phyloP scores from a whole-genome alignment of 2,329 filamentous ascomycete species.

The Tolypocladium capitatum region DNA sequence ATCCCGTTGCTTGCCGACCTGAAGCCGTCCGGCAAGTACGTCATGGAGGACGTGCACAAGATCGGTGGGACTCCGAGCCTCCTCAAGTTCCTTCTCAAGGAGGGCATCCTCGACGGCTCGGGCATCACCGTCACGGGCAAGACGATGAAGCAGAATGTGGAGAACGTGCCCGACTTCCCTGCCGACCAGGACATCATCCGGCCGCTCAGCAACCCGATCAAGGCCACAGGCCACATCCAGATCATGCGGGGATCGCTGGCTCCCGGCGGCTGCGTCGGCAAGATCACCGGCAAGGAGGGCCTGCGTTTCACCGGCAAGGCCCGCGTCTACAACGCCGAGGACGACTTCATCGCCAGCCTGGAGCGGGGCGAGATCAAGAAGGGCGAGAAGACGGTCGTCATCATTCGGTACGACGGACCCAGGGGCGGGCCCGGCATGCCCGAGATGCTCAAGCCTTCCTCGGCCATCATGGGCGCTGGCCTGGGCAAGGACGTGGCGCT shows the following conservation, averaged over 20 bases:
- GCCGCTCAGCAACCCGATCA: constrained; percentile 71
- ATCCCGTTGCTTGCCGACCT: constrained; percentile 71
- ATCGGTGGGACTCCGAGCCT: constrained; percentile 79
- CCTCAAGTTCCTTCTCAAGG: constrained; percentile 75
- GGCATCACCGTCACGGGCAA: constrained; percentile 81
- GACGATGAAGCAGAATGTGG: constrained; percentile 76
- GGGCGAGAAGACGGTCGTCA: constrained; percentile 76
- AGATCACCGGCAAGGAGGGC: constrained; percentile 94
- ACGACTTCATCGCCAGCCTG: constrained; percentile 64
- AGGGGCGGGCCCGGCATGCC: constrained; percentile 93
- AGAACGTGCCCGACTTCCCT: constrained; percentile 59
- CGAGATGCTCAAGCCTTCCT: constrained; percentile 87
- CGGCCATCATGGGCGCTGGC: constrained; percentile 82
- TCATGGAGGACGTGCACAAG: constrained; percentile 73
- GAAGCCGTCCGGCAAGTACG: constrained; percentile 76
- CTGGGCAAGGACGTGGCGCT: constrained; percentile 65
- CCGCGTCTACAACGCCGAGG: constrained; percentile 72
- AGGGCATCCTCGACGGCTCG: constrained; percentile 66
- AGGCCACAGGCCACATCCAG: constrained; percentile 75
- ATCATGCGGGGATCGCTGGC: constrained; percentile 78
- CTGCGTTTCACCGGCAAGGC: constrained; percentile 69
- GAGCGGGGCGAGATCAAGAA: constrained; percentile 67
- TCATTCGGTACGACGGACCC: constrained; percentile 87
- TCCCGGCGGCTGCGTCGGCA: constrained; percentile 76
- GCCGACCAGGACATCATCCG: constrained; percentile 72